Conservation (phyloP, 2,329 filamentous ascomycete genomes). For the Diaporthe helianthi region DNA sequence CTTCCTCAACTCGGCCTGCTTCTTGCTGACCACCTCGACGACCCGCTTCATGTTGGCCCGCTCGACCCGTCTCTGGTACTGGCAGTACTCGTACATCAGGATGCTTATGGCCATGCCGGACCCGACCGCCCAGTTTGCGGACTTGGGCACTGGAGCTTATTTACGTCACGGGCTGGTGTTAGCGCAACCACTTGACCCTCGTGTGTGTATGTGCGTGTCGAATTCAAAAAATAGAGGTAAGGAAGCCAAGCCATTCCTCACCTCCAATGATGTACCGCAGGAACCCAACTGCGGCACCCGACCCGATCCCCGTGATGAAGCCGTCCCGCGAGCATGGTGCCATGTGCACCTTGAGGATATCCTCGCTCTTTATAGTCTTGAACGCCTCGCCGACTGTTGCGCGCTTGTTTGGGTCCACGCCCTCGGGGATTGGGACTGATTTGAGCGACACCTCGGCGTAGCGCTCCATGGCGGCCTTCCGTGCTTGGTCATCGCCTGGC, state of each 20-base stretch:
- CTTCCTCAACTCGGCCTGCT: conserved; percentile 65
- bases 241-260: conserved; percentile 44
- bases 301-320: conserved; percentile 81
- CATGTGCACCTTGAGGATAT: conserved; percentile 76
- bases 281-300: conserved; percentile 78
- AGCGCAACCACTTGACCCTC: background rate
- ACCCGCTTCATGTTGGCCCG: conserved; percentile 83
- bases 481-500: conserved; percentile 2
- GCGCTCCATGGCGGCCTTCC: conserved; percentile 30
- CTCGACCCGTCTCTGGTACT: conserved; percentile 76
- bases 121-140: conserved; percentile 86
- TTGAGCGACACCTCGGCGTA: conserved; percentile 35
- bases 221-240: too few species aligned
- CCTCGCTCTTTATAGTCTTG: conserved; percentile 69
- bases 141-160: conserved; percentile 63
- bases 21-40: conserved; percentile 79
- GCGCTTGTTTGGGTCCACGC: conserved; percentile 33
- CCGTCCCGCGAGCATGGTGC: conserved; percentile 85
- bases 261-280: conserved; percentile 78
- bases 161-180: background rate
- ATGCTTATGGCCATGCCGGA: conserved; percentile 75
- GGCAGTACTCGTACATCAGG: conserved; percentile 83
- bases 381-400: conserved; percentile 66
- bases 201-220: too few species aligned
- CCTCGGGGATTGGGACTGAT: conserved; percentile 32